Evolutionary conservation across 2,329 filamentous ascomycete genomes (phyloP).

Genomic region (Hymenoscyphus fraxineus): DNA sequence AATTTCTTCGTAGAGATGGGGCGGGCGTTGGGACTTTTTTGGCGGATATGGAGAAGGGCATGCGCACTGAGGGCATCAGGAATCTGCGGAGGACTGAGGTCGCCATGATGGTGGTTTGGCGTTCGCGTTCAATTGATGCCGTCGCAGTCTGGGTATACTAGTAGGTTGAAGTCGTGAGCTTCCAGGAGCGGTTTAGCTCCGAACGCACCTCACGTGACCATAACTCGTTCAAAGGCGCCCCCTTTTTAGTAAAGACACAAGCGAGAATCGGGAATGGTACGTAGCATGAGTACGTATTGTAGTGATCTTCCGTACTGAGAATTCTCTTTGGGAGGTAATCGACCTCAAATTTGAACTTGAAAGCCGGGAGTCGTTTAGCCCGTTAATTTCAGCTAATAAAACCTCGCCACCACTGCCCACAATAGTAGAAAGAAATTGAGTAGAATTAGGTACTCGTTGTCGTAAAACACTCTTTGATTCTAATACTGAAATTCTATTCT

Average conservation of each 20-base stretch:
- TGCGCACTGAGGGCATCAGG: constrained; percentile 22
- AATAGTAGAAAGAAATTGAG: too few relatives aligned
- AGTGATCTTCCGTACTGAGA: too few relatives aligned
- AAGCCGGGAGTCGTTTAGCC: too few relatives aligned
- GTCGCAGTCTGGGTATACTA: background rate
- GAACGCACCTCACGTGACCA: background rate
- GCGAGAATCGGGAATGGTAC: background rate
- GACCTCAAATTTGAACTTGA: too few relatives aligned
- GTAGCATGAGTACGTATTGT: background rate
- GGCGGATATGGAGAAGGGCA: constrained; percentile 12
- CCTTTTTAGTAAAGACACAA: background rate
- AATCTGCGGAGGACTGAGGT: constrained; percentile 23
- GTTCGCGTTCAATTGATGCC: background rate
- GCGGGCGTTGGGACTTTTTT: constrained; percentile 1
- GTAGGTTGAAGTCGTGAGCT: background rate
- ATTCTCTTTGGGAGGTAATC: too few relatives aligned
- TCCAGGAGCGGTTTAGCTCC: background rate
- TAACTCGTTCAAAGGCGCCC: too few relatives aligned
- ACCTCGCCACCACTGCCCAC: too few relatives aligned
- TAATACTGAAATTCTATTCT: too few relatives aligned
- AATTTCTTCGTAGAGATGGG: constrained; percentile 23
- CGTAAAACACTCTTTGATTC: too few relatives aligned
- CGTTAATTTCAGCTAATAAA: too few relatives aligned
- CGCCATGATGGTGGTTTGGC: constrained; percentile 17
- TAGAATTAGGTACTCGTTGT: too few relatives aligned